These are phyloP conservation scores for Fonsecaea monophora DNA, from an alignment of 2,329 filamentous ascomycete genomes.

Conservation along the genomic window DNA sequence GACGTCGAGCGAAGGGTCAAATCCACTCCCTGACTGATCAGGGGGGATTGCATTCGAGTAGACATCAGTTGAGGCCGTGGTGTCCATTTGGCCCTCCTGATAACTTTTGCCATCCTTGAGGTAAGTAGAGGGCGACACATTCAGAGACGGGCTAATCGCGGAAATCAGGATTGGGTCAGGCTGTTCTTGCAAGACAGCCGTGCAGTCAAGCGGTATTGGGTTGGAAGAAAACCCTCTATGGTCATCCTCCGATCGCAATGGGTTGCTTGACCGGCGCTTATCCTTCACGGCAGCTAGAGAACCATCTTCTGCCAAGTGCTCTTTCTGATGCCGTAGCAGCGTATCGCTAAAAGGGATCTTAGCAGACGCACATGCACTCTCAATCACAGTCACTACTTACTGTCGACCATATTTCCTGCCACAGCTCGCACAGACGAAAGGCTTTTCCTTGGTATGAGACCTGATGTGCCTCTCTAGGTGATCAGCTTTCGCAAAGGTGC, in stretches of 20 bases:
- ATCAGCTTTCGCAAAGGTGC: conserved; percentile 44
- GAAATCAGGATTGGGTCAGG: conserved; percentile 5
- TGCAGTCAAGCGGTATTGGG: conserved; percentile 5
- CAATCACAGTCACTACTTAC: conserved; percentile 23
- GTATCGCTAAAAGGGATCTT: conserved; percentile 30
- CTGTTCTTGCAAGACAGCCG: background rate
- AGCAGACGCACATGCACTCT: background rate
- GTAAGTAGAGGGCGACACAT: conserved; percentile 5
- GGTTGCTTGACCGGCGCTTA: background rate
- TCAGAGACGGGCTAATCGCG: conserved; percentile 3
- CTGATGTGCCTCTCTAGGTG: conserved; percentile 46
- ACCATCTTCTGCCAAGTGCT: conserved; percentile 25
- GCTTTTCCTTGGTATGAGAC: conserved; percentile 46
- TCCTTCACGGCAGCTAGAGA: conserved; percentile 6
- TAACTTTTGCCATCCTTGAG: background rate
- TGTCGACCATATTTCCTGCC: conserved; percentile 36
- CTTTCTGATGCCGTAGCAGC: conserved; percentile 35
- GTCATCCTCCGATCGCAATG: conserved; percentile 1
- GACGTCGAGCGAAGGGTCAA: conserved; percentile 29
- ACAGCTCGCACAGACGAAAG: conserved; percentile 39
- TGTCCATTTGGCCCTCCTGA: conserved; percentile 5
- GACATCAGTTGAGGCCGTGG: conserved; percentile 9
- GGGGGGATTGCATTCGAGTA: conserved; percentile 17
- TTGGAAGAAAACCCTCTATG: conserved; percentile 12
- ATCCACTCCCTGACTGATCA: conserved; percentile 6